Evolutionary conservation across 129 eudicot genomes (phyloP).

Genomic region (Artemisia tridentata): DNA sequence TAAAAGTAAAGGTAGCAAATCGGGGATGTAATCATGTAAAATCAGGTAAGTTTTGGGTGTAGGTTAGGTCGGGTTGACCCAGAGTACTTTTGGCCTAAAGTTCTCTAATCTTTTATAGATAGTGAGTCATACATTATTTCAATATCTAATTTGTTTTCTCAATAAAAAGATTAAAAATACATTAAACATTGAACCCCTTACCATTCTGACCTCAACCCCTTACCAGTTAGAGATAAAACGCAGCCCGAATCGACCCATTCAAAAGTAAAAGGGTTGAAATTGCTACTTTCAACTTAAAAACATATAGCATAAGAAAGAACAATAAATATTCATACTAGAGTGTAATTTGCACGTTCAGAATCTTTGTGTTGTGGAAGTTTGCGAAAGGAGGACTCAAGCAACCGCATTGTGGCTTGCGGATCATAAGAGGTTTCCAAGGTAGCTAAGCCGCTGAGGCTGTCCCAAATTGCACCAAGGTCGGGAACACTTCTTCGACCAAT

Average conservation of each 20-base stretch:
- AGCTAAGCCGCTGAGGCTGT: constrained; percentile 43
- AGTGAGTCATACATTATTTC: neutral
- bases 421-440: constrained; percentile 58
- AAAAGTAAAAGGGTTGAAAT: neutral
- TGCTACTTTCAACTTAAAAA: neutral
- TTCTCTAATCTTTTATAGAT: neutral
- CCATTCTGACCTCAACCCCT: constrained; percentile 4
- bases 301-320: constrained; percentile 3
- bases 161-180: neutral
- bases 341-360: constrained; percentile 67
- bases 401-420: constrained; percentile 44
- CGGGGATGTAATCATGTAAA: neutral
- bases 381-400: constrained; percentile 69
- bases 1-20: neutral
- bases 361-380: constrained; percentile 83
- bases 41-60: neutral
- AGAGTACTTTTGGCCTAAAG: neutral
- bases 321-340: constrained; percentile 45
- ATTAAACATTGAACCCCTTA: neutral
- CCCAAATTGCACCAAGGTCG: constrained; percentile 84
- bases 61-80: neutral
- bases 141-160: neutral
- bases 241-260: neutral
- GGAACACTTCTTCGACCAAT: constrained; percentile 80
- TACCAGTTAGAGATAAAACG: neutral